Evolutionary conservation across 1,284 basidiomycete genomes (phyloP), one percentile per base, ranked within the genome.

Genomic region (Fomitopsis betulina): DNA sequence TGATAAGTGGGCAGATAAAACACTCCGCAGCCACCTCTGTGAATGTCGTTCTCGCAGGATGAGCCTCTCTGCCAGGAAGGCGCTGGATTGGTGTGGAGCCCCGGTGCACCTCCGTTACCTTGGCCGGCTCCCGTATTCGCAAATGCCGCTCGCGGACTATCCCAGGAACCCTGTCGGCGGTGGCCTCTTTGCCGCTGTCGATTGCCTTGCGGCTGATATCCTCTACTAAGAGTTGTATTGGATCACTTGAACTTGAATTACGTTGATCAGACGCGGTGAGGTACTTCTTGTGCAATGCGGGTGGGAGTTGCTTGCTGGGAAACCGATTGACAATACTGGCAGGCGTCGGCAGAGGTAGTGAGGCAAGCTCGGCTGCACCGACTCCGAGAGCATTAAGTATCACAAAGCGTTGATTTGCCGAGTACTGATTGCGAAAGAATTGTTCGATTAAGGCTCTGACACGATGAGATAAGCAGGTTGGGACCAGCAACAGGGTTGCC

Each of bases 391-490:
- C 89, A 55, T 91, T 93, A 33, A 98, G 80, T 68, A 96, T 94
- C 5, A 84, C 83, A 60, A 85, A 88, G 12, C 95, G 86, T 67
- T 98, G 94, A 23, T 86, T 82, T 5, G 84, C 83, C 0, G 94
- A 94, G 72, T 96, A 98, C 64, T 96, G 92, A 53, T 91, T 89
- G 60, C 88, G 87, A 75, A 98, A 98, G 72, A 94, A 93, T 67
- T 97, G 93, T 69, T 98, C 93, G 49, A 91, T 86, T n/a, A 96
- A 77, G 51, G 84, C 81, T 3, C 94, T 96, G 68, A 1, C 19
- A 3, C 12, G 32, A 15, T 53, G 13, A 17, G 32, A 19, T 53
- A 1, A 45, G 15, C 23, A 5, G 38, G 58, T 7, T 59, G 53
- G 25, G 39, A 33, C 19, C 21, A 39, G 12, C 17, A 25, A 55